Base-by-base conservation (phyloP, 192 early-diverging fungal genomes). In the Backusella tarrabulga region DNA sequence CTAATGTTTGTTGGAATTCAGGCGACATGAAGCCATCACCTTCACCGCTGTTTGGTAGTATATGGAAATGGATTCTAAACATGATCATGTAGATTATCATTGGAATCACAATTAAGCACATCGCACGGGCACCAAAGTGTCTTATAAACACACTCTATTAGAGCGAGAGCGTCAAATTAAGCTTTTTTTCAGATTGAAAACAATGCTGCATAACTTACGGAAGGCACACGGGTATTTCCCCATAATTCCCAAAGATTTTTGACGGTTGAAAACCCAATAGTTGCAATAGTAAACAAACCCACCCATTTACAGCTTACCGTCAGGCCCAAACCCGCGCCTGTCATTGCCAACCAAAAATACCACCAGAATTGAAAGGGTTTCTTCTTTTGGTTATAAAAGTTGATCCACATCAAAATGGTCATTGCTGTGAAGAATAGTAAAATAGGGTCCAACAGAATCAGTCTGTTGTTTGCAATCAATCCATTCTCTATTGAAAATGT, bases 21-120 rank as follows among this genome's bases (percentile, higher is more conserved):
- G 95, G 91, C 76, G 92, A 95, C 95, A 98, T 96, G 79, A 98
- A 98, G 1, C 92, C 94, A 85, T 97, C 95, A 17, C 97, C 97
- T 34, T 94, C 92, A 23, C 97, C 97, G 56, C 86, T 88, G 74
- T 91, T 90, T 66, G 84, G 84, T 67, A 99, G 86, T 6, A 94
- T 85, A 41, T 86, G 81, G 83, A 99, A 99, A 83, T 99, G 97
- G 70, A 99, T 89, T 76, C 90, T 88, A 82, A 98, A 99, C 85
- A 93, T 93, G 5, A 93, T 80, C 79, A 96, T 83, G 78, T 99
- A 99, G 3, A 97, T 82, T 4, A 80, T 41, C 3, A 95, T 26
- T 1, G 97, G 97, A 21, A 99, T 73, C 19, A 88, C 85, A 71
- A 99, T 96, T 71, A 99, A 86, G 74, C 94, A 96, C 15, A 95